Evolutionary conservation across 2,329 filamentous ascomycete species (phyloP), one percentile per base, ranked within the genome.

Genomic region (Berkeleyomyces basicola): DNA sequence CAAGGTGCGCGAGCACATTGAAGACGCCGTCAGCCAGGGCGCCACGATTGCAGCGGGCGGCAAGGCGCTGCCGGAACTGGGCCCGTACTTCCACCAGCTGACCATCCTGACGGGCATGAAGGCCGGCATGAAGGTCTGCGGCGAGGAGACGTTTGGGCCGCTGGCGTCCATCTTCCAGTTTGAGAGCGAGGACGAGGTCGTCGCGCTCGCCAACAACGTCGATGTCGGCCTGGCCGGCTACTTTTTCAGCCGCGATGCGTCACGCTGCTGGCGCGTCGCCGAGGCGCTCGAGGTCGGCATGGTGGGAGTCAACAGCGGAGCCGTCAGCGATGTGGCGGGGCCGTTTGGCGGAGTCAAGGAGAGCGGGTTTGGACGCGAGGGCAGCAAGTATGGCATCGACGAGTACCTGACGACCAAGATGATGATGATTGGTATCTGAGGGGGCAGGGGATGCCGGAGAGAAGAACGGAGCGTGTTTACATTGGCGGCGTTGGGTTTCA

Each of bases 261-360:
- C 71, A 49, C 67, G 76, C 3, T 68, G 73, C 16, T 76, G 73
- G 71, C 71, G 75, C 39, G 71, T 79, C 39, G 74, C 75, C 33
- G 76, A 78, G 66, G 73, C 71, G 23, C 71, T 85, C 40, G 79
- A 85, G 61, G 72, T 70, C 14, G 72, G 72, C 10, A 73, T 73
- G 71, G 67, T 74, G 59, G 71, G 71, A 10, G 63, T 73, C 61
- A 72, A 72, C 61, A 61, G 46, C 31, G 43, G 2, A 11, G 7
- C 58, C 53, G 59, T 83, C 66, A 82, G 79, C 2, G 81, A 83
- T 65, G 74, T 77, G 10, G 79, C 79, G 0, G 72, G 79, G 61
- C 81, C 81, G 0, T 93, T 93, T 70, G 88, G 88, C 16, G 88
- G 88, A 67, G 85, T 93, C 55, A 93, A 93, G 75, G 79, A 90